Percentiles rank a stretch among this genome's conserved stretches.
Conservation (phyloP, 306 rosid genomes). For the Delonix regia region DNA sequence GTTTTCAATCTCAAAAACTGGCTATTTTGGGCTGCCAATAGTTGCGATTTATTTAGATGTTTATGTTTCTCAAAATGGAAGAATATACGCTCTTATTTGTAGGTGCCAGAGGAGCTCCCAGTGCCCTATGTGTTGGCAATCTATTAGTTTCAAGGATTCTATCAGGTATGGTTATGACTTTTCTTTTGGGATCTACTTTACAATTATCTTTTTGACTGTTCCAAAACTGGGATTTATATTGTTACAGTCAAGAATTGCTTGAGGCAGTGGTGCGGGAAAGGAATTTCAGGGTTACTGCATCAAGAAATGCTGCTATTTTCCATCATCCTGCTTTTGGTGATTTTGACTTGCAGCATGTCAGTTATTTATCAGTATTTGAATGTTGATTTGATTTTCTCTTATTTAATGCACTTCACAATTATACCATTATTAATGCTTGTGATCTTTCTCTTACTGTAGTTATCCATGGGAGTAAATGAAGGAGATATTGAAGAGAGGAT, state of each 20-base stretch:
- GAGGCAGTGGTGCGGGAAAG: conserved; percentile 85
- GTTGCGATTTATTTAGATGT: neutral
- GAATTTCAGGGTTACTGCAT: conserved; percentile 51
- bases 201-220: conserved; percentile 7
- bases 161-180: conserved; percentile 57
- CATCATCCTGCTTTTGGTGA: conserved; percentile 69
- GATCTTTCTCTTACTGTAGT: conserved; percentile 47
- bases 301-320: conserved; percentile 70
- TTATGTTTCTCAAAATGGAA: conserved; percentile 18
- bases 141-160: conserved; percentile 80
- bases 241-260: conserved; percentile 85
- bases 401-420: conserved; percentile 8
- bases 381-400: conserved; percentile 28
- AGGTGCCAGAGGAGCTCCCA: conserved; percentile 98
- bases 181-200: conserved; percentile 5
- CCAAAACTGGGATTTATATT: conserved; percentile 32
- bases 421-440: conserved; percentile 26
- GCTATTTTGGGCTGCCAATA: neutral
- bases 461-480: conserved; percentile 55
- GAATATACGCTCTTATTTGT: conserved; percentile 29
- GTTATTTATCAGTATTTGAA: conserved; percentile 36
- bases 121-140: conserved; percentile 98
- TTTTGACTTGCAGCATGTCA: conserved; percentile 72
- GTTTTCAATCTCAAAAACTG: neutral
- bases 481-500: conserved; percentile 74